Base-by-base conservation (phyloP, 768 basidiomycete species). In the Lactifluus pinguis region DNA sequence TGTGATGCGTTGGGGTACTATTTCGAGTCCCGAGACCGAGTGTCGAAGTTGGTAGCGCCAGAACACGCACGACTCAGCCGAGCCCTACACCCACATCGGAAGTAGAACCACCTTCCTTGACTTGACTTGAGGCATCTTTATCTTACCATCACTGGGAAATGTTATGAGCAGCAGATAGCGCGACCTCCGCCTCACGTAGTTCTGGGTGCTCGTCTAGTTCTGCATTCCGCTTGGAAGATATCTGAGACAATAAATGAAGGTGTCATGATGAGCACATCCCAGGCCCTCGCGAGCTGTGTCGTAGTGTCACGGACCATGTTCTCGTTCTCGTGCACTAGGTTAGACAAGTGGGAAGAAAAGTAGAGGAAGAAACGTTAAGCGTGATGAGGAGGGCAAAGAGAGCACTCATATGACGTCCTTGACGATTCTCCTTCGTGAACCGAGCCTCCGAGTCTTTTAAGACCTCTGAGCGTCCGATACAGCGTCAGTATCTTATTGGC, bases 231-330 rank as follows among this genome's bases (percentile, higher is more conserved):
- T 80, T 80, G 39, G 76, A 78, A 25, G 70, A 68, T 49, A 72
- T 71, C 82, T 83, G 41, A 47, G 25, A 53, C 9, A n/a, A 30
- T 30, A 3, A 19, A n/a, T 30, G 21, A 21, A 6, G 14, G 4
- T 11, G 45, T 11, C 13, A 49, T 15, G 25, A n/a, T 15, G 9
- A 4, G 64, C 66, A 82, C 89, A 63, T 70, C 93, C 92, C 55
- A 91, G 71, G 83, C 84, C 68, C 77, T 80, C 50, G 77, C 81
- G n/a, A 91, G 74, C 50, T 86, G 80, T 57, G 71, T 77, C 57
- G 76, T 74, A 25, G 85, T 79, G 69, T 92, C 89, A 53, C 73
- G 73, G 61, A 92, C 80, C 91, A 95, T 91, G 77, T 83, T 90
- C 63, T 82, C 75, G 47, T 85, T 85, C 76, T 95, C 92, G 59